phyloP scores from a whole-genome alignment of 75 land plant species.

The Cryptomeria japonica region DNA sequence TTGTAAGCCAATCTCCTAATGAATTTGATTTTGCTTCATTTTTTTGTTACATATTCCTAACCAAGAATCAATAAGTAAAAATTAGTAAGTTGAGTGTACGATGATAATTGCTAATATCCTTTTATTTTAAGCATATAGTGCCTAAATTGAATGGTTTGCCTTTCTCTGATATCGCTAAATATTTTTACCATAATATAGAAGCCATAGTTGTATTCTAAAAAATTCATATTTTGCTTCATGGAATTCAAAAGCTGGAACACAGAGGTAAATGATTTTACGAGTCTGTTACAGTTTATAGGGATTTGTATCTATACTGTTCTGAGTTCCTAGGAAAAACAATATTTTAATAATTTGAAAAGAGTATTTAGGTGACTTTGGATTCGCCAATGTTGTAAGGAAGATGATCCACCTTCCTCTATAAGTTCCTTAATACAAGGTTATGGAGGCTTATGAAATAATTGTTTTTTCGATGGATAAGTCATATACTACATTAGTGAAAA shows the following conservation, averaged over 20 bases:
- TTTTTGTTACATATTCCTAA: too few relatives aligned
- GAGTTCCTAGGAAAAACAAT: background rate
- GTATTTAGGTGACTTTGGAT: constrained; percentile 91
- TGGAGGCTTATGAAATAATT: too few relatives aligned
- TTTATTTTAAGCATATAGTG: background rate
- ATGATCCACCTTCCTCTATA: constrained; percentile 93
- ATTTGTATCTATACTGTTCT: background rate
- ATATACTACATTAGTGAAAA: too few relatives aligned
- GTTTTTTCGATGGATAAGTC: too few relatives aligned
- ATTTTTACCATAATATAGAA: background rate
- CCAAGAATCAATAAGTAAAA: too few relatives aligned
- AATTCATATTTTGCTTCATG: background rate
- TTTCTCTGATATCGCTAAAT: background rate
- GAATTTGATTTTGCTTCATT: too few relatives aligned
- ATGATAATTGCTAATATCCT: background rate
- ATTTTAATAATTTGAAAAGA: background rate
- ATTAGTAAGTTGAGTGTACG: constrained; percentile 62
- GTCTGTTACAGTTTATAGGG: background rate
- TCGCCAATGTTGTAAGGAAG: constrained; percentile 90
- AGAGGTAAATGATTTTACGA: background rate
- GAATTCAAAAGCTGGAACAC: background rate
- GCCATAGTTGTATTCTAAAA: background rate
- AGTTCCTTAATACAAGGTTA: too few relatives aligned
- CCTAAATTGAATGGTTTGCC: background rate
- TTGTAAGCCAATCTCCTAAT: too few relatives aligned